Conservation (phyloP, 495 filamentous ascomycete species). For the Tirmania nivea region DNA sequence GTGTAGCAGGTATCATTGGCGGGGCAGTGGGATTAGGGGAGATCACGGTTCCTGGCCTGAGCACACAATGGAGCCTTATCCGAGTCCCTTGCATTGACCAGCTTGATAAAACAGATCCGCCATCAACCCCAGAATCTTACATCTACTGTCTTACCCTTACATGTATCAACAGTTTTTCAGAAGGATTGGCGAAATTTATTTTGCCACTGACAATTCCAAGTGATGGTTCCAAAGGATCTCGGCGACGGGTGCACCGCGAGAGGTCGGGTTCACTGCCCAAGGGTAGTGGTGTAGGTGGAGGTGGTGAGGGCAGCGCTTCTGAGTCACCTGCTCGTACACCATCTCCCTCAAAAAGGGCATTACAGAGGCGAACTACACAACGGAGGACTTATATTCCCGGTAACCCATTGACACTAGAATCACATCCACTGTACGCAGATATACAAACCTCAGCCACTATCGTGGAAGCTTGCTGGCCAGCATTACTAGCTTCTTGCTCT, state of each 20-base stretch:
- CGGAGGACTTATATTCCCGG: slow-evolving; percentile 45
- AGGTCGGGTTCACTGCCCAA: slow-evolving; percentile 2
- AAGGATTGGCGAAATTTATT: slow-evolving; percentile 80
- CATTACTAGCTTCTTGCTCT: slow-evolving; percentile 77
- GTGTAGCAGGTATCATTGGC: slow-evolving; percentile 69
- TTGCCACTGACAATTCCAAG: slow-evolving; percentile 65
- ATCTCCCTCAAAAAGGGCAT: slow-evolving; percentile 19
- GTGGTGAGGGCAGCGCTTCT: slow-evolving; percentile 9
- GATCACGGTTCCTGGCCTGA: slow-evolving; percentile 49
- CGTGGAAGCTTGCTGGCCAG: slow-evolving; percentile 86
- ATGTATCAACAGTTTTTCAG: slow-evolving; percentile 70
- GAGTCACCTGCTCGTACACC: slow-evolving; percentile 22
- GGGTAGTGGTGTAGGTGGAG: slow-evolving; percentile 1
- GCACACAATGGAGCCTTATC: slow-evolving; percentile 71
- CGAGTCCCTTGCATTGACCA: slow-evolving; percentile 80
- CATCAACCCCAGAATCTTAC: slow-evolving; percentile 71
- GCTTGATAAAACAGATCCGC: slow-evolving; percentile 76
- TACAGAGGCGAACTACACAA: slow-evolving; percentile 28
- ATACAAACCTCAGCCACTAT: slow-evolving; percentile 58
- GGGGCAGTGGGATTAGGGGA: slow-evolving; percentile 45
- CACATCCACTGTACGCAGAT: slow-evolving; percentile 44
- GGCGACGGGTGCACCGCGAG: slow-evolving; percentile 1
- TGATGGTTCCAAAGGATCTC: slow-evolving; percentile 25
- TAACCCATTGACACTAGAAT: slow-evolving; percentile 54
- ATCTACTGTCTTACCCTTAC: slow-evolving; percentile 73